Evolutionary conservation across 1,284 basidiomycete genomes (phyloP).

Genomic region (Cutaneotrichosporon sp.): DNA sequence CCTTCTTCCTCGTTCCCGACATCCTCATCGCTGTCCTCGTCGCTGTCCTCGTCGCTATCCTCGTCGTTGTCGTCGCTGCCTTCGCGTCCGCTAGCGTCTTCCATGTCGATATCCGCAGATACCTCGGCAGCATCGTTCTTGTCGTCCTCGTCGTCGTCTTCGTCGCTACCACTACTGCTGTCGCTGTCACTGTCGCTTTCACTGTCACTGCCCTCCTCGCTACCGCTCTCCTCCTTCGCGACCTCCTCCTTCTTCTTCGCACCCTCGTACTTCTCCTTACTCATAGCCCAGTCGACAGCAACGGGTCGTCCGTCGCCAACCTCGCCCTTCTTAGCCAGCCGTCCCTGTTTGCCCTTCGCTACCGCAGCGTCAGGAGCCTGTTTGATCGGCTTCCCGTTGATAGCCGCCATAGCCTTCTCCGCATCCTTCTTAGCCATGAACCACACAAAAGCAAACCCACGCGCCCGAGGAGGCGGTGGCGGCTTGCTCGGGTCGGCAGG

Average conservation of each 20-base stretch:
- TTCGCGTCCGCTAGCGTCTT: slow-evolving; percentile 41
- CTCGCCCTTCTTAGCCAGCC: slow-evolving; percentile 35
- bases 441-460: slow-evolving; percentile 96
- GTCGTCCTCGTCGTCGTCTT: slow-evolving; percentile 47
- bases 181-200: slow-evolving; percentile 37
- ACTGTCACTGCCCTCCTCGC: slow-evolving; percentile 15
- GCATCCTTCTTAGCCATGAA: slow-evolving; percentile 82
- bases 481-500: slow-evolving; percentile 47
- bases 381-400: slow-evolving; percentile 71
- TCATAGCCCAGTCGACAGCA: slow-evolving; percentile 94
- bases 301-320: slow-evolving; percentile 62
- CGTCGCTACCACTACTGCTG: slow-evolving; percentile 52
- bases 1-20: slow-evolving; percentile 53
- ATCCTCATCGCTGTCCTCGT: slow-evolving; percentile 53
- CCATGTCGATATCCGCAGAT: slow-evolving; percentile 52
- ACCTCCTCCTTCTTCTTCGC: slow-evolving; percentile 54
- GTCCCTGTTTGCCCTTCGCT: slow-evolving; percentile 45
- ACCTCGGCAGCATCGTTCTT: slow-evolving; percentile 55
- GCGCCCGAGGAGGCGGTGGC: slow-evolving; percentile 53
- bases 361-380: slow-evolving; percentile 35
- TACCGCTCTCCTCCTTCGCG: slow-evolving; percentile 45
- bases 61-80: slow-evolving; percentile 51
- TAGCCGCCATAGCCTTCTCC: slow-evolving; percentile 71
- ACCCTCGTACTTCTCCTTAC: slow-evolving; percentile 81
- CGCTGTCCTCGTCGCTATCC: slow-evolving; percentile 47